Evolutionary conservation across 2,329 filamentous ascomycete species (phyloP).

Genomic region (Pyrenophora seminiperda): DNA sequence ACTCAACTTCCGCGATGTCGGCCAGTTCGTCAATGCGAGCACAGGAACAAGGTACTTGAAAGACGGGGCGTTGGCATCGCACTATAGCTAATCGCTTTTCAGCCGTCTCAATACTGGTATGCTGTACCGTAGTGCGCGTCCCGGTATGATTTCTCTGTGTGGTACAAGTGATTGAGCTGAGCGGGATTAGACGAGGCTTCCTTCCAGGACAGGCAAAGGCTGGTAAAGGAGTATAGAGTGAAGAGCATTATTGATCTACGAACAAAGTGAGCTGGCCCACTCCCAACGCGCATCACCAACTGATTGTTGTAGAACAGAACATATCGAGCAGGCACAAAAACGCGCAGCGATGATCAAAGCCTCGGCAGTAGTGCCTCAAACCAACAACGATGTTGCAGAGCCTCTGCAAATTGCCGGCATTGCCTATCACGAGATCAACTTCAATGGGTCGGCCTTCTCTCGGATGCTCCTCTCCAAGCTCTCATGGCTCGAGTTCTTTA

Average conservation of each 20-base stretch:
- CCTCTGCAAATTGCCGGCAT: constrained; percentile 68
- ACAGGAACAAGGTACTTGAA: constrained; percentile 22
- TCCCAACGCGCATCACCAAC: not conserved
- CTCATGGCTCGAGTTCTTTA: constrained; percentile 68
- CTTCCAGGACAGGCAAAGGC: constrained; percentile 62
- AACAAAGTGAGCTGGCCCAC: constrained; percentile 63
- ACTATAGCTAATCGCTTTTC: constrained; percentile 8
- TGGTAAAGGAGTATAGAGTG: constrained; percentile 67
- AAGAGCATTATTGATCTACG: constrained; percentile 79
- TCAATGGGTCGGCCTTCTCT: constrained; percentile 76
- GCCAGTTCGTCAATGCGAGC: constrained; percentile 35
- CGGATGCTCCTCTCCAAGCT: constrained; percentile 69
- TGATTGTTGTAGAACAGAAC: constrained; percentile 65
- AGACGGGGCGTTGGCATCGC: not conserved
- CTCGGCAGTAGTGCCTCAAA: constrained; percentile 53
- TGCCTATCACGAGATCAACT: constrained; percentile 68
- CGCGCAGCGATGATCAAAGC: constrained; percentile 55
- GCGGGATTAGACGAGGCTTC: constrained; percentile 69
- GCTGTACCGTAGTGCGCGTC: constrained; percentile 45
- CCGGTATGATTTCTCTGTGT: constrained; percentile 27
- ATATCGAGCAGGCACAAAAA: constrained; percentile 69
- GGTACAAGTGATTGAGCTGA: constrained; percentile 2
- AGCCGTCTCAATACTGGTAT: constrained; percentile 35
- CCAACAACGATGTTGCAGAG: constrained; percentile 59
- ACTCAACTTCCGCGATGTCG: constrained; percentile 48